Conservation (phyloP, 352 stramenopile genomes). For the Pythium monospermum region DNA sequence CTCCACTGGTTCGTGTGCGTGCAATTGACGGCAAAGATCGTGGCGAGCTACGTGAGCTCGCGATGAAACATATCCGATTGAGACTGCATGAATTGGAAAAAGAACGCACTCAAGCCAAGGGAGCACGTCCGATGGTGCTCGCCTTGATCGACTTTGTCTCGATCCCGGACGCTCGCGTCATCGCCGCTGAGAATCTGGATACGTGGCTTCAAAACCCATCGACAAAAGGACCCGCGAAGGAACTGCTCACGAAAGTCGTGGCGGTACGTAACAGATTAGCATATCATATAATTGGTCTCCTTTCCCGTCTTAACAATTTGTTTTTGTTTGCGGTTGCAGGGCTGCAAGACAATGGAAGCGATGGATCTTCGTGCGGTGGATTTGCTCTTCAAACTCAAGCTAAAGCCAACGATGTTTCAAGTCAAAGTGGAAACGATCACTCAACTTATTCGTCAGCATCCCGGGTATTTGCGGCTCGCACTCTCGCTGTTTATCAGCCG, state of each 20-base stretch:
- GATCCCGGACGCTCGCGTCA: conserved; percentile 50
- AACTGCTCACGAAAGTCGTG: conserved; percentile 71
- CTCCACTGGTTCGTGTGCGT: conserved; percentile 34
- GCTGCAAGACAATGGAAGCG: conserved; percentile 54
- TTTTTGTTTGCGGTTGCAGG: conserved; percentile 22
- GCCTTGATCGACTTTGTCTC: conserved; percentile 62
- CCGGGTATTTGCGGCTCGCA: conserved; percentile 61
- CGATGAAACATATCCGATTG: conserved; percentile 61
- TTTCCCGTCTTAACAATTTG: too few species aligned
- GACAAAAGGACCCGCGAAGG: conserved; percentile 62
- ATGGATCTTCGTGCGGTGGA: conserved; percentile 64
- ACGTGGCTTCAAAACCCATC: conserved; percentile 76
- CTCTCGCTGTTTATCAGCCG: conserved; percentile 66
- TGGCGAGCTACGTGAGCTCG: conserved; percentile 53
- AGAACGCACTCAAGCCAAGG: conserved; percentile 47
- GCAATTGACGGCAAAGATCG: conserved; percentile 38
- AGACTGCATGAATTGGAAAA: conserved; percentile 68
- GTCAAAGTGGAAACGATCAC: conserved; percentile 82
- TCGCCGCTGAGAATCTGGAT: conserved; percentile 76
- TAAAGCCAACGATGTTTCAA: conserved; percentile 88
- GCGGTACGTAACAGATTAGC: too few species aligned
- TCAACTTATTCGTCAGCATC: conserved; percentile 67
- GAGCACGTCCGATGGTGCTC: conserved; percentile 70
- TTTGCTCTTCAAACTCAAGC: conserved; percentile 73
- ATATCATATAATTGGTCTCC: too few species aligned